phyloP scores from a whole-genome alignment of 306 rosid species.

The Rosa chinensis region DNA sequence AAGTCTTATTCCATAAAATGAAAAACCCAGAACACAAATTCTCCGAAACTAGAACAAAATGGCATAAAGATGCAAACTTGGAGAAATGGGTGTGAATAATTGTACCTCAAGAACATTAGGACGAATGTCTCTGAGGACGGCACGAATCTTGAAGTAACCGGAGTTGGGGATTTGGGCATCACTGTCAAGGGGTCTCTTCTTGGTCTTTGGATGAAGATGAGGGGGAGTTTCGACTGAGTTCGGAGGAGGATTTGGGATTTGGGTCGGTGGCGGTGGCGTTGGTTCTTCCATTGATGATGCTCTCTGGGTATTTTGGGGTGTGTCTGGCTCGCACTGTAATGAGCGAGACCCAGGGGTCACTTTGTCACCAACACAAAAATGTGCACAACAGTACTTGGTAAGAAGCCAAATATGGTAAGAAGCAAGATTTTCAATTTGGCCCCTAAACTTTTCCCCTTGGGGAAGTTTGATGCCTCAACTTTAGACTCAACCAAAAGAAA shows the following conservation, averaged over 20 bases:
- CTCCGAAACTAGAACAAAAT: constrained; percentile 3
- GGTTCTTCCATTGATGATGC: constrained; percentile 31
- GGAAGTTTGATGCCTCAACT: neutral
- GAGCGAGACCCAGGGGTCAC: too few species aligned
- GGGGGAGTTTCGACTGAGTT: constrained; percentile 18
- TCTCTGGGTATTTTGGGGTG: neutral
- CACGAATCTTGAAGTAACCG: constrained; percentile 57
- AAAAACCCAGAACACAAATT: constrained; percentile 9
- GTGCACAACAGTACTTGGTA: neutral
- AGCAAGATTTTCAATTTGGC: neutral
- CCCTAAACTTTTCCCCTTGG: neutral
- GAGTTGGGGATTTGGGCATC: constrained; percentile 31
- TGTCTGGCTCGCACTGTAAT: neutral
- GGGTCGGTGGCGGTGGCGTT: neutral
- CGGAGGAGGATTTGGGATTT: constrained; percentile 24
- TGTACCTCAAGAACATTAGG: constrained; percentile 69
- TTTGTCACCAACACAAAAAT: neutral
- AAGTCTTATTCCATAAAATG: neutral
- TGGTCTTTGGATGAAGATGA: constrained; percentile 30
- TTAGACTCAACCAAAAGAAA: neutral
- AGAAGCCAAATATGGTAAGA: neutral
- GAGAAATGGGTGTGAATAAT: neutral
- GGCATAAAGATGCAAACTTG: neutral
- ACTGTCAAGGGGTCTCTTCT: constrained; percentile 52
- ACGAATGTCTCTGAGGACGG: constrained; percentile 66